A percentile compares a stretch with the other conserved stretches of the same genome.
Evolutionary conservation across 306 rosid genomes (phyloP).

Genomic region (Cucurbita pepo): DNA sequence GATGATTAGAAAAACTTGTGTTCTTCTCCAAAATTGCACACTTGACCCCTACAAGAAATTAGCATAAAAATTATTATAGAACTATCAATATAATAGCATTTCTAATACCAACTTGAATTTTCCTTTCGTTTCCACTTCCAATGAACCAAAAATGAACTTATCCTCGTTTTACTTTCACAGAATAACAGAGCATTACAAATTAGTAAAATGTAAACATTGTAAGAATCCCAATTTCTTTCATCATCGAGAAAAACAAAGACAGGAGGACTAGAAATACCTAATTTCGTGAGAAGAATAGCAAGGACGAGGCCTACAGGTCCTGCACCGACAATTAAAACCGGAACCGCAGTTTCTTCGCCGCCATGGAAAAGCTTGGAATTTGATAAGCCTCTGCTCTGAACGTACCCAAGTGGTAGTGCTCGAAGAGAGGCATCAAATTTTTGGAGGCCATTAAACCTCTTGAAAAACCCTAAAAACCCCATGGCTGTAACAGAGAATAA

Average conservation of each 20-base stretch:
- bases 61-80: not conserved
- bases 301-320: conserved; percentile 91
- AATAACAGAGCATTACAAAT: not conserved
- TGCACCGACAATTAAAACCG: conserved; percentile 74
- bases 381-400: conserved; percentile 42
- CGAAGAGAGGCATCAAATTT: conserved; percentile 18
- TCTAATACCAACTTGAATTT: not conserved
- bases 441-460: conserved; percentile 16
- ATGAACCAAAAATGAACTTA: not conserved
- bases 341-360: conserved; percentile 37
- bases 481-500: conserved; percentile 13
- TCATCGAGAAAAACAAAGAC: not conserved
- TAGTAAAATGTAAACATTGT: not conserved
- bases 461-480: conserved; percentile 32
- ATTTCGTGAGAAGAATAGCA: conserved; percentile 60
- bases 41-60: conserved; percentile 39
- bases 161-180: not conserved
- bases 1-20: conserved; percentile 49
- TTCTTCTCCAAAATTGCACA: conserved; percentile 63
- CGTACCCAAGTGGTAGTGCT: conserved; percentile 9
- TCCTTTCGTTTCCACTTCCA: not conserved
- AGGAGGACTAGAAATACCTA: conserved; percentile 31
- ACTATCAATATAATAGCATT: not conserved
- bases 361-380: conserved; percentile 17
- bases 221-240: not conserved